These are phyloP conservation scores for Suhomyces chickasaworum DNA, from an alignment of 1,139 yeast species.

Conservation along the genomic window DNA sequence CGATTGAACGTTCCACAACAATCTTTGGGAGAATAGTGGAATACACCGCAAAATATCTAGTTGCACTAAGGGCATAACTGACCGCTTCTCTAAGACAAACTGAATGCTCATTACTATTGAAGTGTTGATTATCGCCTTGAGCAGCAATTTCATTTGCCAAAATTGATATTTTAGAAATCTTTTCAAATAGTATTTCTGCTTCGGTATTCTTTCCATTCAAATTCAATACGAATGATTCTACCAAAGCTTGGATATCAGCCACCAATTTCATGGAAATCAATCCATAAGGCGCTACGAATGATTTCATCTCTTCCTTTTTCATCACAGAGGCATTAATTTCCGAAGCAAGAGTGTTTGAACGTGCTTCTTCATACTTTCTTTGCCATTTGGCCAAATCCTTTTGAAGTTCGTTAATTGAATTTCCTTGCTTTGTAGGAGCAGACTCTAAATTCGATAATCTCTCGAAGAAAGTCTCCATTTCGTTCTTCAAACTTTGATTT, in stretches of 20 bases:
- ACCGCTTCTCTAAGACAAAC: slow-evolving; percentile 64
- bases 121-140: slow-evolving; percentile 39
- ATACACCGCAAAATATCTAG: slow-evolving; percentile 74
- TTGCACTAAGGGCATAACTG: slow-evolving; percentile 74
- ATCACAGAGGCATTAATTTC: slow-evolving; percentile 28
- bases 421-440: slow-evolving; percentile 18
- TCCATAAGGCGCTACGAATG: slow-evolving; percentile 43
- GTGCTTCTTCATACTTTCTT: slow-evolving; percentile 45
- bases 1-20: slow-evolving; percentile 74
- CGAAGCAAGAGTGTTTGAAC: slow-evolving; percentile 31
- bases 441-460: slow-evolving; percentile 28
- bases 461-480: slow-evolving; percentile 32
- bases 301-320: slow-evolving; percentile 28
- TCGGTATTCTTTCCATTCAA: slow-evolving; percentile 38
- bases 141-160: slow-evolving; percentile 51
- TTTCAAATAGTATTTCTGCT: slow-evolving; percentile 52
- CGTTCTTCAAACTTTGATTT: slow-evolving; percentile 18
- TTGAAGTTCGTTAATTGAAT: slow-evolving; percentile 26
- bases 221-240: slow-evolving; percentile 46
- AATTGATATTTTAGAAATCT: slow-evolving; percentile 54
- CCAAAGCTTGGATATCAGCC: slow-evolving; percentile 47
- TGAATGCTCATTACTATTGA: slow-evolving; percentile 40
- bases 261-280: slow-evolving; percentile 47
- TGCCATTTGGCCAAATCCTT: slow-evolving; percentile 47
- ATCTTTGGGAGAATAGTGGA: slow-evolving; percentile 67